Evolutionary conservation across 2,329 filamentous ascomycete genomes (phyloP).

Genomic region (Hymenoscyphus salicellus): DNA sequence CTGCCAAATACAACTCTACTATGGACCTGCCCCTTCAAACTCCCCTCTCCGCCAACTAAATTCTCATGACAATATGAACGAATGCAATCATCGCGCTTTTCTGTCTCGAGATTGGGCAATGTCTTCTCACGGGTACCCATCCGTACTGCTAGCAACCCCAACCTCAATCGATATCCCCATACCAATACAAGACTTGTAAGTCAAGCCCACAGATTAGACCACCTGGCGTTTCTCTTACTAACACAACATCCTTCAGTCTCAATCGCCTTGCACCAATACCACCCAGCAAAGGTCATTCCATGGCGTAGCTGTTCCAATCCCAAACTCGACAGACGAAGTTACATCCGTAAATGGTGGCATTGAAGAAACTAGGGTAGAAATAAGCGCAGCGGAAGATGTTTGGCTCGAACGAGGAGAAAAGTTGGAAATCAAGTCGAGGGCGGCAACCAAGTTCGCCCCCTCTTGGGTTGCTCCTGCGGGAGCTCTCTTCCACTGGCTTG

Average conservation of each 20-base stretch:
- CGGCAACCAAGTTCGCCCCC: neutral
- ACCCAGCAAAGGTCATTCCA: neutral
- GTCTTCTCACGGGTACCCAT: slow-evolving; percentile 17
- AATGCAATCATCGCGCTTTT: slow-evolving; percentile 34
- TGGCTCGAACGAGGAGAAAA: neutral
- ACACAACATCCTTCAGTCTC: neutral
- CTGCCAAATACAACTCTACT: neutral
- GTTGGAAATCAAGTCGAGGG: neutral
- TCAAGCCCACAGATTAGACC: neutral
- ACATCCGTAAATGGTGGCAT: neutral
- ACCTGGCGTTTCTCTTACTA: neutral
- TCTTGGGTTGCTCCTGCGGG: neutral
- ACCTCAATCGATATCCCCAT: neutral
- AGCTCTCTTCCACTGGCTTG: slow-evolving; percentile 9
- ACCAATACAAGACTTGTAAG: neutral
- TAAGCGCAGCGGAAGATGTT: neutral
- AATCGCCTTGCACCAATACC: neutral
- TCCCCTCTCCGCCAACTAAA: neutral
- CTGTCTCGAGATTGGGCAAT: slow-evolving; percentile 29
- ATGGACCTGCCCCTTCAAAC: neutral
- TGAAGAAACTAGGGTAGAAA: neutral
- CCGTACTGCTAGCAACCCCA: neutral
- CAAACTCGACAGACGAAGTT: neutral
- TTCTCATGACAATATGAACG: slow-evolving; percentile 32
- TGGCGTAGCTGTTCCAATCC: neutral